Conservation (phyloP, 108 stramenopile species). For the Pseudonitzschia pungens region DNA sequence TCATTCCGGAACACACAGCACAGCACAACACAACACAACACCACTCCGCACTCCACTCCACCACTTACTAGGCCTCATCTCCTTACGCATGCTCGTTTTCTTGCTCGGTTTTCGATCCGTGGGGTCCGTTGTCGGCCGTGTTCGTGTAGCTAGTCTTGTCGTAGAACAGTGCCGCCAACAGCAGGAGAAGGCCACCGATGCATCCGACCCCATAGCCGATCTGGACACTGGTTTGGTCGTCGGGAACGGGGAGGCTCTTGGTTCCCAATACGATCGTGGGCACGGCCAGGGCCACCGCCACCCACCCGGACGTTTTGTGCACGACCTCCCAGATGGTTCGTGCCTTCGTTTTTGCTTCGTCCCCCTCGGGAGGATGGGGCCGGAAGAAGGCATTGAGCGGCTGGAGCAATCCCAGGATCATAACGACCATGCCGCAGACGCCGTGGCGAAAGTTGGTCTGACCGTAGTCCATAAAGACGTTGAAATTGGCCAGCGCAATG, state of each 20-base stretch:
- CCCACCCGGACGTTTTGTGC: slow-evolving; percentile 23
- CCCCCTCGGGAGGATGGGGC: slow-evolving; percentile 25
- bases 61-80: too few species aligned
- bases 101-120: too few species aligned
- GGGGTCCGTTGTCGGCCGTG: too few species aligned
- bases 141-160: not conserved
- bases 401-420: slow-evolving; percentile 35
- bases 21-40: too few species aligned
- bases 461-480: slow-evolving; percentile 28
- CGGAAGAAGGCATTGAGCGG: slow-evolving; percentile 36
- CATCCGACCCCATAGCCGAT: slow-evolving; percentile 23
- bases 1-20: too few species aligned
- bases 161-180: not conserved
- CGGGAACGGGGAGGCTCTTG: slow-evolving; percentile 9
- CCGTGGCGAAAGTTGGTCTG: slow-evolving; percentile 23
- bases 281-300: slow-evolving; percentile 10
- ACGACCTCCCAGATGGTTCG: slow-evolving; percentile 32
- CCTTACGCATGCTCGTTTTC: too few species aligned
- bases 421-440: slow-evolving; percentile 23
- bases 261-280: slow-evolving; percentile 27
- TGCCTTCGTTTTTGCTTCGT: not conserved
- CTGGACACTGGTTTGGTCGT: slow-evolving; percentile 22
- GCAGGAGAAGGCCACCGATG: slow-evolving; percentile 8
- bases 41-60: too few species aligned
- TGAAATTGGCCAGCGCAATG: slow-evolving; percentile 32